Conservation (phyloP, 495 filamentous ascomycete genomes). For the Penicillium flavigenum region DNA sequence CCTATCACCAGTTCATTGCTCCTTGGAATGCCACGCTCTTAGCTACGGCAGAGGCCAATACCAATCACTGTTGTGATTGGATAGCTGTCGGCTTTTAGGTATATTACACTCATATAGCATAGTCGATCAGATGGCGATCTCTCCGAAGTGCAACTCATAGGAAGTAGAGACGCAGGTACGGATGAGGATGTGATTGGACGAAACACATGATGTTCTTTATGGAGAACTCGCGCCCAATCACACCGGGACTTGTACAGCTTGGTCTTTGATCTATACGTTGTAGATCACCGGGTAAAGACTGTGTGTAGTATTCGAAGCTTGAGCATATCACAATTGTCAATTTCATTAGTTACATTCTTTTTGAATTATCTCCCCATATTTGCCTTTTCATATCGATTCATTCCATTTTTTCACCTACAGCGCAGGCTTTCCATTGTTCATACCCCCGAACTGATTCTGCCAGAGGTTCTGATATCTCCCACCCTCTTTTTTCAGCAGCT, state of each 20-base stretch:
- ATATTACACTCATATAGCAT: not conserved
- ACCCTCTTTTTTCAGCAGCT: conserved; percentile 9
- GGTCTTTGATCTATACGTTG: not conserved
- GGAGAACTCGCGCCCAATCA: not conserved
- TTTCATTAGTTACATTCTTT: not conserved
- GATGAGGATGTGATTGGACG: too few species aligned
- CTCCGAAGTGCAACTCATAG: too few species aligned
- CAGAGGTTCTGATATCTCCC: conserved; percentile 13
- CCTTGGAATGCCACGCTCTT: not conserved
- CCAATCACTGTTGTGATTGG: not conserved
- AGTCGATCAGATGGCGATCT: too few species aligned
- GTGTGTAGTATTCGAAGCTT: not conserved
- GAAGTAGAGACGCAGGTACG: too few species aligned
- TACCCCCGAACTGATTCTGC: conserved; percentile 12
- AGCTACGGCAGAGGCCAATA: not conserved
- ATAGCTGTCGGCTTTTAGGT: not conserved
- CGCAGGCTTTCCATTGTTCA: not conserved
- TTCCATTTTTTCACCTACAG: not conserved
- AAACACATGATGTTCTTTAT: not conserved
- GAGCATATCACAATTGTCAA: not conserved
- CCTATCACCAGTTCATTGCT: not conserved
- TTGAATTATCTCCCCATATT: not conserved
- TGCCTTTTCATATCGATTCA: not conserved
- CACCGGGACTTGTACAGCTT: not conserved
- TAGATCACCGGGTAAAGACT: not conserved